These are phyloP conservation scores for Candida verbasci DNA, from an alignment of 805 yeast species.

Conservation along the genomic window DNA sequence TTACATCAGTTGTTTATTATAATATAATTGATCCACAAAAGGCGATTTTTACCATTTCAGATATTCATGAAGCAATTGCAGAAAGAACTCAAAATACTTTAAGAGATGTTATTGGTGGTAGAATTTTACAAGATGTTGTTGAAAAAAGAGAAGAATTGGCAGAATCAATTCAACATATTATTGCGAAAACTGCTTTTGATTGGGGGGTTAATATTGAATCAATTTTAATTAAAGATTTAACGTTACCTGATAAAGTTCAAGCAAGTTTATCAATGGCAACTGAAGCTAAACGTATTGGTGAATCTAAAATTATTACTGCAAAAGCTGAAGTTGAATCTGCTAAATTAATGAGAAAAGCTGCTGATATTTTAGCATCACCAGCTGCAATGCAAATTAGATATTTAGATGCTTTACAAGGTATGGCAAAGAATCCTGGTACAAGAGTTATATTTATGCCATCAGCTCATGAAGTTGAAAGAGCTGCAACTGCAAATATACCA, in stretches of 20 bases:
- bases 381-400: conserved; percentile 78
- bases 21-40: conserved; percentile 64
- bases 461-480: conserved; percentile 37
- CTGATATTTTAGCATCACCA: conserved; percentile 67
- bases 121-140: conserved; percentile 65
- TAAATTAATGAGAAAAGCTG: conserved; percentile 73
- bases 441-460: conserved; percentile 74
- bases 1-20: conserved; percentile 65
- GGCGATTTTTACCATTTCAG: conserved; percentile 54
- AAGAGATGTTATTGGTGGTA: conserved; percentile 66
- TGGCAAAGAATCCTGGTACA: conserved; percentile 60
- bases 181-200: conserved; percentile 54
- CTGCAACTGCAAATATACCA: conserved; percentile 23
- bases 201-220: conserved; percentile 74
- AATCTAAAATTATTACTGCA: conserved; percentile 69
- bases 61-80: conserved; percentile 51
- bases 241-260: conserved; percentile 51
- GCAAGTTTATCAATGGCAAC: conserved; percentile 68
- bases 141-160: conserved; percentile 73
- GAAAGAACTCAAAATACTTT: conserved; percentile 72
- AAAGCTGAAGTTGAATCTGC: conserved; percentile 75
- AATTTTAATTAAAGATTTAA: conserved; percentile 63
- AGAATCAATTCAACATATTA: conserved; percentile 55
- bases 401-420: conserved; percentile 72
- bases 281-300: conserved; percentile 72